Percentiles rank a stretch among this genome's conserved stretches.
phyloP scores from a whole-genome alignment of 2,329 filamentous ascomycete genomes.

The Paraphoma chrysanthemicola region DNA sequence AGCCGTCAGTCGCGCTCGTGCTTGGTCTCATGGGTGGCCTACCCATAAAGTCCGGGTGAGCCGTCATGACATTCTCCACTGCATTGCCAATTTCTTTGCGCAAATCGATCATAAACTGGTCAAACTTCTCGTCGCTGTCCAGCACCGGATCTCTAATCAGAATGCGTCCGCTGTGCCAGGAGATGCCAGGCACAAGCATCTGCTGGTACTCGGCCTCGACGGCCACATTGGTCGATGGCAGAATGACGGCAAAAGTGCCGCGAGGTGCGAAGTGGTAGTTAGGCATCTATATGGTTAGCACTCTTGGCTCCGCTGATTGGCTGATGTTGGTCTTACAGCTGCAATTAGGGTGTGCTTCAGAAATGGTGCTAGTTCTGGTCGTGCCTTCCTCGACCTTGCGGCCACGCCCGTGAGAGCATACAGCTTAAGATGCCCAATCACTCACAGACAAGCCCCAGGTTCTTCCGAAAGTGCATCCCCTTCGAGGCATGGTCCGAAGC shows the following conservation, averaged over 20 bases:
- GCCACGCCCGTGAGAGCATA: neutral
- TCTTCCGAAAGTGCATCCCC: neutral
- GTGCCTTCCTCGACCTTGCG: neutral
- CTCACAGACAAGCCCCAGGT: neutral
- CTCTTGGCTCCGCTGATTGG: neutral
- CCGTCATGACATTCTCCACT: conserved; percentile 34
- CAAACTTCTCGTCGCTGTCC: conserved; percentile 35
- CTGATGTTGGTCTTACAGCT: neutral
- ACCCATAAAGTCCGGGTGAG: conserved; percentile 37
- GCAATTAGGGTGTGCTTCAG: neutral
- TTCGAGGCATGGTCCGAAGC: neutral
- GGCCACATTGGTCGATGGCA: conserved; percentile 44
- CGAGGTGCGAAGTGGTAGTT: conserved; percentile 21
- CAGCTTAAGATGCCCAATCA: neutral
- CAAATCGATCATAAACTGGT: conserved; percentile 38
- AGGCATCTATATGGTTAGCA: conserved; percentile 6
- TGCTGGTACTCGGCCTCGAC: conserved; percentile 44
- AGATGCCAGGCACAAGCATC: conserved; percentile 41
- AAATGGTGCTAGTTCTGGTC: neutral
- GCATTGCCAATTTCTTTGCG: conserved; percentile 36
- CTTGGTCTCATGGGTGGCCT: neutral
- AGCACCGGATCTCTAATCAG: conserved; percentile 38
- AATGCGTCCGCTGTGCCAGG: conserved; percentile 43
- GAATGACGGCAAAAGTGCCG: conserved; percentile 40
- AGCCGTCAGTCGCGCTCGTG: neutral